These are phyloP conservation scores for Apiospora kogelbergensis DNA, from an alignment of 2,329 filamentous ascomycete species.

Conservation along the genomic window DNA sequence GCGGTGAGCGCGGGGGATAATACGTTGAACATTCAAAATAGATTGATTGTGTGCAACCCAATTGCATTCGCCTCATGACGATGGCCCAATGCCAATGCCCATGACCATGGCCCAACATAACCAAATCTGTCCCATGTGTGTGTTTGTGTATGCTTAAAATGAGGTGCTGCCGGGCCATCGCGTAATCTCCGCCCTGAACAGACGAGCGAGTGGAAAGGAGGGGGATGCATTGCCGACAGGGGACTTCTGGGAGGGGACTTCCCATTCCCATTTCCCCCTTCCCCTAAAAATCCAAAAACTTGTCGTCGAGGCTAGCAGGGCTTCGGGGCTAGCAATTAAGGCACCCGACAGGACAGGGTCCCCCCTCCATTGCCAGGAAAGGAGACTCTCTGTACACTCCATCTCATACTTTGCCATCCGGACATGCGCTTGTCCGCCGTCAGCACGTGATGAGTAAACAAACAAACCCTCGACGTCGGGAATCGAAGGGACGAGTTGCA, in stretches of 20 bases:
- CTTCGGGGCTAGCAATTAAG: not conserved
- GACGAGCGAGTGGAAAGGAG: not conserved
- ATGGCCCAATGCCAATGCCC: not conserved
- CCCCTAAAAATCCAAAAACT: not conserved
- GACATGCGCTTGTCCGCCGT: too few species aligned
- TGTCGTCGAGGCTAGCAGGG: not conserved
- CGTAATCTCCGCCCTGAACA: not conserved
- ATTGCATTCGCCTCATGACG: too few species aligned
- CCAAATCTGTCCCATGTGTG: not conserved
- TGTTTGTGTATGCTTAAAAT: not conserved
- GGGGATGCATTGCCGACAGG: not conserved
- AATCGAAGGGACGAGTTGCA: not conserved
- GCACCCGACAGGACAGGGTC: not conserved
- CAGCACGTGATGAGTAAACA: not conserved
- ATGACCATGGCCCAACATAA: not conserved
- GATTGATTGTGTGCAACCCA: too few species aligned
- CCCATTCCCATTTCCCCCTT: not conserved
- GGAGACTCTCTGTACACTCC: too few species aligned
- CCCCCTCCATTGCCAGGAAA: too few species aligned
- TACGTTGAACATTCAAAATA: too few species aligned
- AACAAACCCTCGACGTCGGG: not conserved
- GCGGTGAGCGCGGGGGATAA: not conserved
- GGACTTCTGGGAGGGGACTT: too few species aligned
- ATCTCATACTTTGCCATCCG: too few species aligned
- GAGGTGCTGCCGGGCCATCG: not conserved